phyloP scores from a whole-genome alignment of 2,329 filamentous ascomycete species.

The Aureobasidium zeae region DNA sequence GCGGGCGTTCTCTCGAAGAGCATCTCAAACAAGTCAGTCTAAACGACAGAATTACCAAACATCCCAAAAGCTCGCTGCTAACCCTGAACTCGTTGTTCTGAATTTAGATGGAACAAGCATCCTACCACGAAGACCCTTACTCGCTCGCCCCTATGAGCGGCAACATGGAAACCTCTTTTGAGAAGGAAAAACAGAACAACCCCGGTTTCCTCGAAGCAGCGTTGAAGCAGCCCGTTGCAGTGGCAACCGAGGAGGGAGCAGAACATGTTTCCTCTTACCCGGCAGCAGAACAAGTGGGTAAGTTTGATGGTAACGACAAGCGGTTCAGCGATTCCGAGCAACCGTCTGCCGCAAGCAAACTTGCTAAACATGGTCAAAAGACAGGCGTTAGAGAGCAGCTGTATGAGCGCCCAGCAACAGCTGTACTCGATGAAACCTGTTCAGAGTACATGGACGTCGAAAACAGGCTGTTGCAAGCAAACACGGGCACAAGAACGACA shows the following conservation, averaged over 20 bases:
- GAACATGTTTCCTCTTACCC: too few relatives aligned
- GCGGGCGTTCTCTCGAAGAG: constrained; percentile 10
- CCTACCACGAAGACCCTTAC: constrained; percentile 16
- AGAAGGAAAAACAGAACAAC: constrained; percentile 32
- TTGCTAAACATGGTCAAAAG: constrained; percentile 18
- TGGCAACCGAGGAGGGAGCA: constrained; percentile 32
- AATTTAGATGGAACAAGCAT: constrained; percentile 3
- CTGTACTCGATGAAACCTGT: too few relatives aligned
- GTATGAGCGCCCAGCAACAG: too few relatives aligned
- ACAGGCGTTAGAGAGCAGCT: constrained; percentile 15
- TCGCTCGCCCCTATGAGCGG: constrained; percentile 33
- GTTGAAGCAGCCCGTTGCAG: constrained; percentile 17
- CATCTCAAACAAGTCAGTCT: constrained; percentile 7
- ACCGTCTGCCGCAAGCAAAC: constrained; percentile 16
- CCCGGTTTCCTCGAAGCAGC: not conserved
- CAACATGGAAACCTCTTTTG: constrained; percentile 42
- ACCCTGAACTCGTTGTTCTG: too few relatives aligned
- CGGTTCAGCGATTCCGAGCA: constrained; percentile 37
- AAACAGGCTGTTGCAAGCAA: not conserved
- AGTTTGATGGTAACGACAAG: constrained; percentile 27
- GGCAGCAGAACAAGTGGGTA: constrained; percentile 28
- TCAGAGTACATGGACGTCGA: too few relatives aligned
- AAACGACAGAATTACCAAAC: too few relatives aligned
- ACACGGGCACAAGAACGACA: constrained; percentile 10
- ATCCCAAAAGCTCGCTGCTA: too few relatives aligned